Base-by-base conservation (phyloP, 805 yeast species). In the Candida xiaguanensis region DNA sequence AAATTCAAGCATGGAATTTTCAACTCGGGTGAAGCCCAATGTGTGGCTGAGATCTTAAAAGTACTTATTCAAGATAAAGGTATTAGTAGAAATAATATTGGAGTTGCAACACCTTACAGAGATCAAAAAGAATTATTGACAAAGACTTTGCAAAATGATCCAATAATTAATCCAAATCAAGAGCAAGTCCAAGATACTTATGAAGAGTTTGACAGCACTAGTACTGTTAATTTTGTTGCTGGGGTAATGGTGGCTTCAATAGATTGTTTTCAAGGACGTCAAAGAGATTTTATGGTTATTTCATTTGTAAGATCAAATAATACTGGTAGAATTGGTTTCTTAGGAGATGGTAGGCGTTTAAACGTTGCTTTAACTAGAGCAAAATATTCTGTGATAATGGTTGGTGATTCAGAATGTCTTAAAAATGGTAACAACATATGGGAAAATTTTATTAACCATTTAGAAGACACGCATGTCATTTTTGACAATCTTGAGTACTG, bases 361-460 rank as follows among this genome's bases (percentile, higher is more conserved):
- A 88, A 88, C 57, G 96, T 88, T 41, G 96, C 95, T 4, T 67
- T 88, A 36, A 88, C 96, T 1, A 78, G 96, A 61, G 95, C 96
- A 18, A 82, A 76, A 56, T 87, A 77, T 53, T 95, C 96, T 5
- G 59, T 87, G 46, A 72, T 85, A n/a, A 42, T 64, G 16, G 49
- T 63, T 34, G 70, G 70, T 15, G 65, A 64, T 46, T 58, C 49
- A 11, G 34, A 49, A 12, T 72, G 61, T 62, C n/a, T 77, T 48
- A 70, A 75, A 12, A 60, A 56, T 56, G n/a, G 76, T n/a, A n/a
- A n/a, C n/a, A n/a, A n/a, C n/a, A n/a, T n/a, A n/a, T n/a, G n/a
- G n/a, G n/a, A n/a, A n/a, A n/a, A n/a, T n/a, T n/a, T n/a, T n/a
- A n/a, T n/a, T n/a, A n/a, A n/a, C n/a, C n/a, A n/a, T n/a, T n/a